Conservation (phyloP, 2,329 filamentous ascomycete genomes). For the Sphaerulina vaccinii region DNA sequence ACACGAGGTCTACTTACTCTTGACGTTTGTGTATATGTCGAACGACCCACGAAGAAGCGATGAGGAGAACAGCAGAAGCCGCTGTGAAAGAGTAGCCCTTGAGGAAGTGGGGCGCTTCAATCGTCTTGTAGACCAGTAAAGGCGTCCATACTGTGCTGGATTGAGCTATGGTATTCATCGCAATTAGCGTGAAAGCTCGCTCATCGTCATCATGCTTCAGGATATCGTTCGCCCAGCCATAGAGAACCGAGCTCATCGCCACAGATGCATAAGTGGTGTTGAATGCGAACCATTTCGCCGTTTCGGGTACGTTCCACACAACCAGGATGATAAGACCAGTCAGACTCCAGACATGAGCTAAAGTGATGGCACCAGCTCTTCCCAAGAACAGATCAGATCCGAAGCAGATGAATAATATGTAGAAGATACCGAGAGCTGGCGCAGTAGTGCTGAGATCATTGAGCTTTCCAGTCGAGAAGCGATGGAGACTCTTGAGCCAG, state of each 20-base stretch:
- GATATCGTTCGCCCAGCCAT: slow-evolving; percentile 57
- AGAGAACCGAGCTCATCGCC: slow-evolving; percentile 55
- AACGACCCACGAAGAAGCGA: slow-evolving; percentile 26
- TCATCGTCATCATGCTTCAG: slow-evolving; percentile 49
- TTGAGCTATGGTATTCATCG: slow-evolving; percentile 55
- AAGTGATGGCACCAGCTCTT: slow-evolving; percentile 56
- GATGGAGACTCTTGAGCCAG: slow-evolving; percentile 57
- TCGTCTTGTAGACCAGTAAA: slow-evolving; percentile 52
- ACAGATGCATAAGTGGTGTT: slow-evolving; percentile 51
- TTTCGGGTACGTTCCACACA: slow-evolving; percentile 57
- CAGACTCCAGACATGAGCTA: slow-evolving; percentile 52
- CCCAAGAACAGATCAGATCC: slow-evolving; percentile 55
- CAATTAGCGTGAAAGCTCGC: slow-evolving; percentile 51
- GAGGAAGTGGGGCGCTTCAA: slow-evolving; percentile 44
- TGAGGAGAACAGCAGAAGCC: slow-evolving; percentile 41
- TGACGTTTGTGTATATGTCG: slow-evolving; percentile 15
- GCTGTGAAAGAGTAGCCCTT: slow-evolving; percentile 47
- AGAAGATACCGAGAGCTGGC: slow-evolving; percentile 58
- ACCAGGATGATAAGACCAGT: slow-evolving; percentile 55
- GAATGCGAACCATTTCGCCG: slow-evolving; percentile 56
- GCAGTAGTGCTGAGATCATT: slow-evolving; percentile 55
- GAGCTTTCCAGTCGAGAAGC: slow-evolving; percentile 48
- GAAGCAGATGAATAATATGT: slow-evolving; percentile 55
- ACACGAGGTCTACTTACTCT: slow-evolving; percentile 12
- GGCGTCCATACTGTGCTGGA: slow-evolving; percentile 58